phyloP scores from a whole-genome alignment of 306 rosid genomes.

The Gillenia trifoliata region DNA sequence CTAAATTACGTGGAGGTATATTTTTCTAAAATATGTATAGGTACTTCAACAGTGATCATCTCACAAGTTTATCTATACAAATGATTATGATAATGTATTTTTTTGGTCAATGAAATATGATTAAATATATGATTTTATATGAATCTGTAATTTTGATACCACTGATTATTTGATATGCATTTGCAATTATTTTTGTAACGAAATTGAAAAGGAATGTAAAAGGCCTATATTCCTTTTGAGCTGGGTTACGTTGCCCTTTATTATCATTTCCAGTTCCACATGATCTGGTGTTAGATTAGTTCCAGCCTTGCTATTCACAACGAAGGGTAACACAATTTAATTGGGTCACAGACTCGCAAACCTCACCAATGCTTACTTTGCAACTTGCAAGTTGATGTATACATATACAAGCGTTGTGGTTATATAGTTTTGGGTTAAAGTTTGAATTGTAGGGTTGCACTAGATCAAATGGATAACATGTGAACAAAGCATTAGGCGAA shows the following conservation, averaged over 20 bases:
- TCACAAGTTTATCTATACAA: background rate
- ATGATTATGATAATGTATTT: no score
- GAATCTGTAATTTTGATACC: no score
- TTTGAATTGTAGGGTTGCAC: background rate
- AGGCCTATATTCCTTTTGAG: background rate
- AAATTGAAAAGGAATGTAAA: background rate
- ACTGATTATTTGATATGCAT: no score
- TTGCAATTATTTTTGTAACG: background rate
- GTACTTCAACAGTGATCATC: background rate
- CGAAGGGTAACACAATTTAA: background rate
- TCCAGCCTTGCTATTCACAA: background rate
- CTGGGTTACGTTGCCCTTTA: background rate
- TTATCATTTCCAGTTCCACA: background rate
- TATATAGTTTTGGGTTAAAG: background rate
- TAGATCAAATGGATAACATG: background rate
- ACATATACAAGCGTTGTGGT: background rate
- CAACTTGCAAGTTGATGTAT: background rate
- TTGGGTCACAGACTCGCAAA: background rate
- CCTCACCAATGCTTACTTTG: background rate
- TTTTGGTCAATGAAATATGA: no score
- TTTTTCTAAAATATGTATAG: background rate
- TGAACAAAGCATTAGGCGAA: background rate
- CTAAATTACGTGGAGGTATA: background rate
- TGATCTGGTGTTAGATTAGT: background rate
- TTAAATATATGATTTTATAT: no score